These are phyloP conservation scores for Pseudonitzschia delicatissima DNA, from an alignment of 108 stramenopile genomes.

Conservation along the genomic window DNA sequence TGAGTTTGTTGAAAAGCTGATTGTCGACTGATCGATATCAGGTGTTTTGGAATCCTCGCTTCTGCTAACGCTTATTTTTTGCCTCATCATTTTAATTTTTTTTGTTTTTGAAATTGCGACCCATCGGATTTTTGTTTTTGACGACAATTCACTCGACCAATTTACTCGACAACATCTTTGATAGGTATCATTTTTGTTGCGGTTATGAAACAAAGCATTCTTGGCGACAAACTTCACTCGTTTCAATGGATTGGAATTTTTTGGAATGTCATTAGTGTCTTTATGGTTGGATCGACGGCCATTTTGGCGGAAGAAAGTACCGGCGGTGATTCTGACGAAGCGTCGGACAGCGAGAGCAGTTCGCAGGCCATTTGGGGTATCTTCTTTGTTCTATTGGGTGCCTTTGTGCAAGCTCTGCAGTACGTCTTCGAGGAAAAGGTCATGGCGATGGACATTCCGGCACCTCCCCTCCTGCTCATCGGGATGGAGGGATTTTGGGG, in stretches of 20 bases:
- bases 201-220: conserved; percentile 83
- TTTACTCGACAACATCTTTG: neutral
- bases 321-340: conserved; percentile 8
- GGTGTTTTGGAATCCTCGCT: neutral
- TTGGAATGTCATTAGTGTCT: conserved; percentile 80
- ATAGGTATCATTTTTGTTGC: conserved; percentile 87
- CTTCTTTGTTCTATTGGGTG: conserved; percentile 76
- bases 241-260: conserved; percentile 89
- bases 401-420: conserved; percentile 86
- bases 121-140: neutral
- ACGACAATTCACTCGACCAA: neutral
- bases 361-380: conserved; percentile 71
- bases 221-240: conserved; percentile 58
- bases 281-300: conserved; percentile 81
- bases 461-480: conserved; percentile 82
- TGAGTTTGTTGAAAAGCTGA: neutral
- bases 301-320: conserved; percentile 40
- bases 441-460: conserved; percentile 79
- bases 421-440: conserved; percentile 93
- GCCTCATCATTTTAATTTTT: neutral
- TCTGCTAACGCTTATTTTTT: neutral
- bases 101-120: neutral
- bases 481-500: conserved; percentile 95
- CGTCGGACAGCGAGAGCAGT: conserved; percentile 10
- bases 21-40: neutral